A percentile compares a stretch with the other conserved stretches of the same genome.
Conservation (phyloP, 192 early-diverging fungal genomes). For the Coemansia sp. region DNA sequence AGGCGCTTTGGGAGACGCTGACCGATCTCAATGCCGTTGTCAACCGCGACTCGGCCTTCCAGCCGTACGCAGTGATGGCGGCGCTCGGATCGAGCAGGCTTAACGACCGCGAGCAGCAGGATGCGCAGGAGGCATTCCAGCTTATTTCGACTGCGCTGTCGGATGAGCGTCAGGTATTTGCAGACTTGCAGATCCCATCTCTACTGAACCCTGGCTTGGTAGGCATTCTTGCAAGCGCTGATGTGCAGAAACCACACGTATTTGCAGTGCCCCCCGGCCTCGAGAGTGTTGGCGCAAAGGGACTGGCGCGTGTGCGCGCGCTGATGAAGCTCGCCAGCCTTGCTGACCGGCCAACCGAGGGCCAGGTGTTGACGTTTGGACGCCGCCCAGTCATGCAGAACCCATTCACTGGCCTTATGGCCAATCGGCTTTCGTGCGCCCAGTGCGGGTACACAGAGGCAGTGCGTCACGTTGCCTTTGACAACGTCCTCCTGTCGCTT, state of each 20-base stretch:
- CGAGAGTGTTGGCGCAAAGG: slow-evolving; percentile 46
- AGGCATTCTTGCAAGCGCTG: slow-evolving; percentile 23
- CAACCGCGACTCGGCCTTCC: slow-evolving; percentile 53
- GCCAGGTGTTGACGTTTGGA: slow-evolving; percentile 44
- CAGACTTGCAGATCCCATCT: slow-evolving; percentile 40
- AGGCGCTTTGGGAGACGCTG: slow-evolving; percentile 57
- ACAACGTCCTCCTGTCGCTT: slow-evolving; percentile 72
- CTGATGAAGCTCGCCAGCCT: slow-evolving; percentile 41
- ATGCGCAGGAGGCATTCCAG: slow-evolving; percentile 88
- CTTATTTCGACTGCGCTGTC: slow-evolving; percentile 71
- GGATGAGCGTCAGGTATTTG: slow-evolving; percentile 56
- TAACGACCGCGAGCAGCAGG: slow-evolving; percentile 75
- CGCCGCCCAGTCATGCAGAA: slow-evolving; percentile 51
- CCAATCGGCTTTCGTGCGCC: slow-evolving; percentile 72
- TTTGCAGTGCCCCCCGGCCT: slow-evolving; percentile 45
- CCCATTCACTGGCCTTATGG: slow-evolving; percentile 78
- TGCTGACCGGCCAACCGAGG: slow-evolving; percentile 33
- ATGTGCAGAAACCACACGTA: slow-evolving; percentile 22
- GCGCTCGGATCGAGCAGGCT: slow-evolving; percentile 62
- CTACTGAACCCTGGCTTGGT: slow-evolving; percentile 34
- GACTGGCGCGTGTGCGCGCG: slow-evolving; percentile 45
- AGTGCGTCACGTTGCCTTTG: slow-evolving; percentile 78
- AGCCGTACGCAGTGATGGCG: slow-evolving; percentile 62
- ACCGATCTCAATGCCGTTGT: slow-evolving; percentile 53
- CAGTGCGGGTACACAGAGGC: slow-evolving; percentile 79